These are phyloP conservation scores for Leishmania martiniquensis DNA, from an alignment of 208 protist genomes.

Conservation along the genomic window DNA sequence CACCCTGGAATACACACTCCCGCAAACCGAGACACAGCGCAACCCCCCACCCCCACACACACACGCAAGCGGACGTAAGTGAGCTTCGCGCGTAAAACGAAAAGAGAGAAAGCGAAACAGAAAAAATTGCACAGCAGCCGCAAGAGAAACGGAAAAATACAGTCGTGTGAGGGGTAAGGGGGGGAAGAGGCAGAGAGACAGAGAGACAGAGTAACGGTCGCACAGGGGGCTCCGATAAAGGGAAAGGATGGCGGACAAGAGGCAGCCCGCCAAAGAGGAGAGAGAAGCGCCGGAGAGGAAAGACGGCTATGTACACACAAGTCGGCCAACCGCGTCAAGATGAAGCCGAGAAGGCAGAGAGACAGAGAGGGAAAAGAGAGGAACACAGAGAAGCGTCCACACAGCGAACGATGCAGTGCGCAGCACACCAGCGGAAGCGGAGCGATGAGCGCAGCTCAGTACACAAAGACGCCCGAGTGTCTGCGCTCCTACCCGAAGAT, in stretches of 20 bases:
- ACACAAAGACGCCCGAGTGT: no score
- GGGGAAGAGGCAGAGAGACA: background rate
- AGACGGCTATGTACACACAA: slow-evolving; percentile 1
- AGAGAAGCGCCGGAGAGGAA: background rate
- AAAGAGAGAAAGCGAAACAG: no score
- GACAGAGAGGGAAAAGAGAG: background rate
- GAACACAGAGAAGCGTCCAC: background rate
- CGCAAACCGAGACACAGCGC: no score
- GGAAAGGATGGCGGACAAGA: background rate
- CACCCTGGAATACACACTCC: background rate
- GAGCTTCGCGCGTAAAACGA: no score
- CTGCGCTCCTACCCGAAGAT: no score
- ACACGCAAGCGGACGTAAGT: no score
- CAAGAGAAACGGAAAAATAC: no score
- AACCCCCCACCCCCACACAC: no score
- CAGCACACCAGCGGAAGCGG: background rate
- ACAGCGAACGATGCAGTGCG: background rate
- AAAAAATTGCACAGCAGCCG: no score
- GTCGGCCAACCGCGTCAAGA: background rate
- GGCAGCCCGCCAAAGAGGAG: background rate
- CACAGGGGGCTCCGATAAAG: no score
- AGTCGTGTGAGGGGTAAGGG: no score
- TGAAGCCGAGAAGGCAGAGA: background rate
- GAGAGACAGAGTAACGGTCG: no score
- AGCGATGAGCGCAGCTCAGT: background rate